These are phyloP conservation scores for Pisolithus albus DNA, from an alignment of 768 basidiomycete genomes.

Conservation along the genomic window DNA sequence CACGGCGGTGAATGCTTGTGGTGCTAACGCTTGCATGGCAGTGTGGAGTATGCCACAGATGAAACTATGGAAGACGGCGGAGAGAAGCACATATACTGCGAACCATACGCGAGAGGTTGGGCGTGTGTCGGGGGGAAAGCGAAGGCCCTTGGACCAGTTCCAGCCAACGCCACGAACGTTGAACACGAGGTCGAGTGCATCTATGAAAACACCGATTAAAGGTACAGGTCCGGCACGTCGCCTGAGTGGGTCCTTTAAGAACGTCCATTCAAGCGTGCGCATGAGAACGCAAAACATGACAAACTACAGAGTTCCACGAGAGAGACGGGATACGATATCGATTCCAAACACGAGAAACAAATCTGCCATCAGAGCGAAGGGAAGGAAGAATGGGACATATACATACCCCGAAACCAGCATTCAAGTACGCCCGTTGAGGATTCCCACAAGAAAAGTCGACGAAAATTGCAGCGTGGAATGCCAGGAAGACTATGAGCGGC, in stretches of 20 bases:
- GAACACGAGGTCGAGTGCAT: conserved; percentile 44
- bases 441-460: not conserved
- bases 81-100: conserved; percentile 26
- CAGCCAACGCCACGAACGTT: conserved; percentile 56
- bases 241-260: not conserved
- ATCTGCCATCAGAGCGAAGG: not conserved
- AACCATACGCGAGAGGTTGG: conserved; percentile 34
- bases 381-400: not conserved
- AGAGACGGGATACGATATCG: no score
- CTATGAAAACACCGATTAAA: conserved; percentile 9
- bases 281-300: conserved; percentile 1
- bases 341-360: no score
- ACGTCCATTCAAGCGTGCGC: conserved; percentile 6
- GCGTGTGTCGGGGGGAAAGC: conserved; percentile 33
- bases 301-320: not conserved
- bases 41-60: conserved; percentile 41
- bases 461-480: not conserved
- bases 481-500: conserved; percentile 23
- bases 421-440: not conserved
- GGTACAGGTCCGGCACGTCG: not conserved
- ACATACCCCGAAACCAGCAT: not conserved
- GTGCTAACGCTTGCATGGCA: conserved; percentile 39
- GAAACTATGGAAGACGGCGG: conserved; percentile 30
- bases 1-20: conserved; percentile 24
- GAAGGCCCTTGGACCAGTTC: conserved; percentile 42